These are phyloP conservation scores for Waitea zeae DNA, from an alignment of 1,284 basidiomycete species.

Conservation along the genomic window DNA sequence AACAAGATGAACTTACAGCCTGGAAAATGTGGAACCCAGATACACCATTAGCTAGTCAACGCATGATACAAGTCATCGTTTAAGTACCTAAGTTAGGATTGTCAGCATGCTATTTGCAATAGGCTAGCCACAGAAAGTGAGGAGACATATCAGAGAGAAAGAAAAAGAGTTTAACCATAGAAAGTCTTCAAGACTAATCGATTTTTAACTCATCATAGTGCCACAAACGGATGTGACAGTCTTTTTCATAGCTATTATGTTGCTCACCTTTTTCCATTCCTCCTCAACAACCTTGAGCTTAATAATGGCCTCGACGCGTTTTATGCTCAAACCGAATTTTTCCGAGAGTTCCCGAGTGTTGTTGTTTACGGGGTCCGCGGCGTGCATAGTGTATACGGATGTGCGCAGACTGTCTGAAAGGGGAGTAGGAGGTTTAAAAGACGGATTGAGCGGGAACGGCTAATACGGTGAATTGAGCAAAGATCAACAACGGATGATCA, in stretches of 20 bases:
- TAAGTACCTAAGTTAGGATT: too few species aligned
- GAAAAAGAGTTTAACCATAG: background rate
- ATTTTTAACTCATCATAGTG: background rate
- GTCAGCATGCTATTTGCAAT: background rate
- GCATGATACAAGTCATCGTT: too few species aligned
- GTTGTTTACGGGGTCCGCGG: background rate
- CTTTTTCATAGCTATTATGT: too few species aligned
- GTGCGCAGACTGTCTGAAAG: background rate
- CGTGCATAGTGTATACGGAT: background rate
- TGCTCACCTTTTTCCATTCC: background rate
- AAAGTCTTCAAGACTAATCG: background rate
- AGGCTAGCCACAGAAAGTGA: background rate
- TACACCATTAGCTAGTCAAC: too few species aligned
- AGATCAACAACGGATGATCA: slow-evolving; percentile 18
- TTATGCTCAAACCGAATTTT: background rate
- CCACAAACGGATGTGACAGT: too few species aligned
- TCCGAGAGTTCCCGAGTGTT: background rate
- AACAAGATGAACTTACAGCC: too few species aligned
- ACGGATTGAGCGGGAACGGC: background rate
- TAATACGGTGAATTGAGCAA: too few species aligned
- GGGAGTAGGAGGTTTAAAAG: background rate
- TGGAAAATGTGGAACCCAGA: too few species aligned
- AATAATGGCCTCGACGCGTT: background rate
- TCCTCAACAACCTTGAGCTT: background rate
- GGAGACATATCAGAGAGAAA: background rate